A percentile compares a stretch with the other conserved stretches of the same genome.
Evolutionary conservation across 371 early-diverging fungal genomes (phyloP).

Genomic region (Parasitella parasitica): DNA sequence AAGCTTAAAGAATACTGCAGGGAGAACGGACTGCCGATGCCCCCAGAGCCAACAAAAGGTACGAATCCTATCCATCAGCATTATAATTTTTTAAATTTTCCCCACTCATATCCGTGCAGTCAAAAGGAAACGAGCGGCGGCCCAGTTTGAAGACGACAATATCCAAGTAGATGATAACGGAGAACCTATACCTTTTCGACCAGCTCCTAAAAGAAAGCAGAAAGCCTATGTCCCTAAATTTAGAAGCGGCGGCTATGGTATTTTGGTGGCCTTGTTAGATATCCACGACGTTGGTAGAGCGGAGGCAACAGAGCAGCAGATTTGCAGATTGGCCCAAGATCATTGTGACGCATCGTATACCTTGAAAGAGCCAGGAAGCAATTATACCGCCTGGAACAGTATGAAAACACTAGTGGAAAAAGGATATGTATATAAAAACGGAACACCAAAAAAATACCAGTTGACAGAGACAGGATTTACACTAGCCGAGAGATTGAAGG

Average conservation of each 20-base stretch:
- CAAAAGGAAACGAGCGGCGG: not conserved
- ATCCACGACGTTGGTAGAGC: slow-evolving; percentile 24
- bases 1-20: slow-evolving; percentile 55
- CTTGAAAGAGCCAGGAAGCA: slow-evolving; percentile 49
- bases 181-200: not conserved
- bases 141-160: not conserved
- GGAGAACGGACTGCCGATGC: slow-evolving; percentile 53
- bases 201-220: slow-evolving; percentile 22
- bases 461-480: slow-evolving; percentile 74
- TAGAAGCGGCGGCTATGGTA: slow-evolving; percentile 84
- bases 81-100: too few species aligned
- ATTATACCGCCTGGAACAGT: slow-evolving; percentile 78
- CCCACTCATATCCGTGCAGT: too few species aligned
- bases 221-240: slow-evolving; percentile 77
- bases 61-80: too few species aligned
- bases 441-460: slow-evolving; percentile 62
- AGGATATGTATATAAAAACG: slow-evolving; percentile 65
- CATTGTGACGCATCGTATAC: slow-evolving; percentile 71
- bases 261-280: slow-evolving; percentile 75
- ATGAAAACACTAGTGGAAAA: slow-evolving; percentile 73
- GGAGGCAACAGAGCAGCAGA: slow-evolving; percentile 53
- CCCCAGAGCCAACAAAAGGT: slow-evolving; percentile 32
- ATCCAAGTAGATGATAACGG: not conserved
- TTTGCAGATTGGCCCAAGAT: slow-evolving; percentile 59
- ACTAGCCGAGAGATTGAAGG: slow-evolving; percentile 56